A percentile compares a stretch with the other conserved stretches of the same genome.
Conservation (phyloP, 2,329 filamentous ascomycete genomes). For the Nemania serpens region DNA sequence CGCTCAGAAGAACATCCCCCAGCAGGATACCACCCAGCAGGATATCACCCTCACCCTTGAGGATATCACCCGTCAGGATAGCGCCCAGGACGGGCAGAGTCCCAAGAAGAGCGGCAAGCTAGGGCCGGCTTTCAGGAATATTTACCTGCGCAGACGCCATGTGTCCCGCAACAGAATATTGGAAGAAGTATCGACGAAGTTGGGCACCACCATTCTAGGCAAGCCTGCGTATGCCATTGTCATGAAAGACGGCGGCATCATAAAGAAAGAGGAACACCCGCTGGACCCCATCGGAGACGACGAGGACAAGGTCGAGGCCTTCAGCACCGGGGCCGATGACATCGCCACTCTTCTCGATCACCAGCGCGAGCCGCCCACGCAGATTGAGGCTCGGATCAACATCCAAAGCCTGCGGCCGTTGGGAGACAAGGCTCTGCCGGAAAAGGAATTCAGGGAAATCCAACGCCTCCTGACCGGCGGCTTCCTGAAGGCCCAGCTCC, state of each 20-base stretch:
- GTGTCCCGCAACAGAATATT: constrained; percentile 36
- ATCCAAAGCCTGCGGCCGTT: constrained; percentile 55
- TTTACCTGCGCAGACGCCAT: constrained; percentile 26
- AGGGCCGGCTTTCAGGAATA: constrained; percentile 8
- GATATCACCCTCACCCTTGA: neutral
- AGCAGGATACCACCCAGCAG: neutral
- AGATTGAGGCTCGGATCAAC: constrained; percentile 48
- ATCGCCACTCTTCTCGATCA: constrained; percentile 42
- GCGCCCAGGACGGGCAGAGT: neutral
- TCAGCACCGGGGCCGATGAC: constrained; percentile 35
- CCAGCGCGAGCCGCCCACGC: constrained; percentile 34
- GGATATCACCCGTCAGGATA: neutral
- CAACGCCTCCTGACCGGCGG: constrained; percentile 46
- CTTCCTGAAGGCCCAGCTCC: constrained; percentile 54
- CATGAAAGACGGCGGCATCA: constrained; percentile 45
- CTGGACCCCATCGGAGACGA: neutral
- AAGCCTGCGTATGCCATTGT: constrained; percentile 53
- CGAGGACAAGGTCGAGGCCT: constrained; percentile 3
- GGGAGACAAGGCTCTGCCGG: constrained; percentile 45
- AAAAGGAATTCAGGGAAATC: constrained; percentile 50
- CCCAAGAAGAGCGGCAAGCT: constrained; percentile 5
- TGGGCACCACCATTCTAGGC: constrained; percentile 45
- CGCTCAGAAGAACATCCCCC: neutral
- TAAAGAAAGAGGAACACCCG: constrained; percentile 16
- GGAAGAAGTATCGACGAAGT: constrained; percentile 28